Conservation (phyloP, 2,329 filamentous ascomycete genomes). For the Paradendryphiella salina region DNA sequence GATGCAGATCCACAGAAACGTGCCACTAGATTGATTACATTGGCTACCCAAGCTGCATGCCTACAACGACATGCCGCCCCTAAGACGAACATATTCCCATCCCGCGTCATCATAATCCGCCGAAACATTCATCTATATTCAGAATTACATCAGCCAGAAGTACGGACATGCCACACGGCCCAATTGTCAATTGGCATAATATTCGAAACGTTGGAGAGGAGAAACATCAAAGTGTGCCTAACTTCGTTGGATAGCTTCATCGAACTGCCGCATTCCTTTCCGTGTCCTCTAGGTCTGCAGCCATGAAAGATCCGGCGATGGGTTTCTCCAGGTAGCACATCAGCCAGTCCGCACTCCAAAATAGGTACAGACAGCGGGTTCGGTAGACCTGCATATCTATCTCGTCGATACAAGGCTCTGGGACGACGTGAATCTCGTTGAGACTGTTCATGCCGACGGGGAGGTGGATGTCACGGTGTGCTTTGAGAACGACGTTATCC, state of each 20-base stretch:
- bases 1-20: neutral
- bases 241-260: neutral
- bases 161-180: neutral
- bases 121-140: too few species aligned
- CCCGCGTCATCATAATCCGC: too few species aligned
- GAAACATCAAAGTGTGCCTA: too few species aligned
- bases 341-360: slow-evolving; percentile 21
- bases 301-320: slow-evolving; percentile 7
- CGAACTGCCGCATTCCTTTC: neutral
- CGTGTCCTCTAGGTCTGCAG: neutral
- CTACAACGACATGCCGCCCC: too few species aligned
- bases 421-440: slow-evolving; percentile 5
- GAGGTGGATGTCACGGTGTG: slow-evolving; percentile 11
- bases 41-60: too few species aligned
- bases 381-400: slow-evolving; percentile 10
- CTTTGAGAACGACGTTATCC: slow-evolving; percentile 3
- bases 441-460: slow-evolving; percentile 5
- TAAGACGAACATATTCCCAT: too few species aligned
- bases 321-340: slow-evolving; percentile 8
- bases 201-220: neutral
- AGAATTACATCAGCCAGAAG: neutral
- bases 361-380: slow-evolving; percentile 17
- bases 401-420: slow-evolving; percentile 9
- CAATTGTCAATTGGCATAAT: neutral
- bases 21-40: too few species aligned